phyloP scores from a whole-genome alignment of 2,329 filamentous ascomycete species.

The Geosmithia flava region DNA sequence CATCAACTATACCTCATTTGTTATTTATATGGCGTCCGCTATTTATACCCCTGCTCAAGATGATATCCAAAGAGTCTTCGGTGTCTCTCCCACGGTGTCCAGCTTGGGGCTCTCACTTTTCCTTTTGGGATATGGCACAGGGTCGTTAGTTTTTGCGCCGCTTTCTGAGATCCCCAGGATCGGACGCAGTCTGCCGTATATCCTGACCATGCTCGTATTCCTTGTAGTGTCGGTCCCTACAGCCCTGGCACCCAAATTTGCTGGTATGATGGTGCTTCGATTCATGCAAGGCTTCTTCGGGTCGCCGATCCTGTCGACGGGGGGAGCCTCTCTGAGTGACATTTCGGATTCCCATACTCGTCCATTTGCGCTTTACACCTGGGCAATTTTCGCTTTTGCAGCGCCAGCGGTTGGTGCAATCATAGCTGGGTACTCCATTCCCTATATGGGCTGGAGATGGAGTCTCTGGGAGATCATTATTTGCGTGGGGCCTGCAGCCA shows the following conservation, averaged over 20 bases:
- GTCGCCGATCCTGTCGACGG: constrained; percentile 13
- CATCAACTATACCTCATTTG: constrained; percentile 37
- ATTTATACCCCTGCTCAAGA: constrained; percentile 24
- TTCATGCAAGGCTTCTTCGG: constrained; percentile 37
- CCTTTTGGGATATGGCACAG: constrained; percentile 26
- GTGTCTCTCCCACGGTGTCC: constrained; percentile 30
- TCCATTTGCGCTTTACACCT: constrained; percentile 28
- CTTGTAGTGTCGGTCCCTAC: constrained; percentile 40
- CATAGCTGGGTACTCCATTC: constrained; percentile 30
- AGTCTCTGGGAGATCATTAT: constrained; percentile 24
- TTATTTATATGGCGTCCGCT: constrained; percentile 19
- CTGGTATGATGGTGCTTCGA: constrained; percentile 36
- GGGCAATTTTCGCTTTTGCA: constrained; percentile 18
- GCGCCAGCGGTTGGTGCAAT: constrained; percentile 29
- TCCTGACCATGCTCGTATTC: constrained; percentile 43
- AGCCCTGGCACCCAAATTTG: constrained; percentile 38
- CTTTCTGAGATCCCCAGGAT: constrained; percentile 44
- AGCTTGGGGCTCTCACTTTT: constrained; percentile 43
- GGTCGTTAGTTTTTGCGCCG: constrained; percentile 43
- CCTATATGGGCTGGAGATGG: constrained; percentile 33
- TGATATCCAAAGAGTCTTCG: constrained; percentile 36
- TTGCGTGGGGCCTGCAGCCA: constrained; percentile 9
- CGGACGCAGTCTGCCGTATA: constrained; percentile 45
- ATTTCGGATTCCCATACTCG: constrained; percentile 20
- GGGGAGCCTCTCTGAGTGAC: constrained; percentile 13